A percentile compares a stretch with the other conserved stretches of the same genome.
phyloP scores from a whole-genome alignment of 1,284 basidiomycete species.

The Leccinum fallax region DNA sequence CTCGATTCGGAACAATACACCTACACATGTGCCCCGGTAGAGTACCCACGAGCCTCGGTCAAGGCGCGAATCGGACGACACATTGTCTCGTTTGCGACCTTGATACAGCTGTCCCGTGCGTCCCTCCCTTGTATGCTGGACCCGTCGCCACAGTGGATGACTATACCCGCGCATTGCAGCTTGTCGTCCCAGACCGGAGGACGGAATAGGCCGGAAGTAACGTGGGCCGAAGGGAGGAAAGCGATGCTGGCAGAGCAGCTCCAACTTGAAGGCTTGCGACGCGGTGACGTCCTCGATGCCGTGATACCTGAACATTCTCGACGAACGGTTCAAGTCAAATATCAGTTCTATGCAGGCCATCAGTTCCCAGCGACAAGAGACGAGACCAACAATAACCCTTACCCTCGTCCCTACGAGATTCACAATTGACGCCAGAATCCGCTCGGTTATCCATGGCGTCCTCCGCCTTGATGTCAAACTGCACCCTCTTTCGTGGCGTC shows the following conservation, averaged over 20 bases:
- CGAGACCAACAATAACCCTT: conserved; percentile 7
- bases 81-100: conserved; percentile 93
- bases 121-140: conserved; percentile 1
- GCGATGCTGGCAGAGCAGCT: conserved; percentile 51
- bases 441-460: conserved; percentile 48
- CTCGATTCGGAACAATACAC: conserved; percentile 2
- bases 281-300: conserved; percentile 37
- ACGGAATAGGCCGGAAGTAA: conserved; percentile 67
- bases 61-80: conserved; percentile 89
- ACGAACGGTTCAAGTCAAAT: conserved; percentile 64
- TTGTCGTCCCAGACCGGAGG: conserved; percentile 39
- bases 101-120: conserved; percentile 66
- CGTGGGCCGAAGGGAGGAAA: conserved; percentile 62
- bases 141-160: no score
- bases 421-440: conserved; percentile 36
- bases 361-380: conserved; percentile 9
- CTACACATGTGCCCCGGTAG: conserved; percentile 78
- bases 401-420: conserved; percentile 42
- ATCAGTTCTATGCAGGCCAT: conserved; percentile 54
- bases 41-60: conserved; percentile 89
- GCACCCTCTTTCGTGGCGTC: conserved; percentile 61
- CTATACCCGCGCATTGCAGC: no score
- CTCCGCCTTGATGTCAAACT: conserved; percentile 67
- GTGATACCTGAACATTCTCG: conserved; percentile 41
- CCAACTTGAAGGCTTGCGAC: conserved; percentile 31